Evolutionary conservation across 2,329 filamentous ascomycete genomes (phyloP).

Genomic region (Cercospora brassicicola): DNA sequence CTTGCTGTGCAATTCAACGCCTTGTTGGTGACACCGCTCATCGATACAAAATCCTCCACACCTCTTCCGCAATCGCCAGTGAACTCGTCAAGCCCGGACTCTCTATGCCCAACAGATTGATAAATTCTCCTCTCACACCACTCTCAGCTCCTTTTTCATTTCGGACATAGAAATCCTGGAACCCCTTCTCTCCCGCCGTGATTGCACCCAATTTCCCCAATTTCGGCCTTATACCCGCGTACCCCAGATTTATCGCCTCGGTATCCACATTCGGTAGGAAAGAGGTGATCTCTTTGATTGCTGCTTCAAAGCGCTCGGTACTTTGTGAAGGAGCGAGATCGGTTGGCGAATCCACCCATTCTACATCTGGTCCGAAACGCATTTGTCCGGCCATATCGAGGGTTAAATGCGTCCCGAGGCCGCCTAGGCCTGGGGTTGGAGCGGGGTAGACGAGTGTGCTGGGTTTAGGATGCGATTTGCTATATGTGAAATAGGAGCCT

Average conservation of each 20-base stretch:
- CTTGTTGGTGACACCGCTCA: background rate
- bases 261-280: slow-evolving; percentile 76
- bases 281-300: slow-evolving; percentile 70
- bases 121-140: slow-evolving; percentile 61
- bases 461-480: slow-evolving; percentile 63
- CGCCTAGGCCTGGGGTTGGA: slow-evolving; percentile 75
- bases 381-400: slow-evolving; percentile 81
- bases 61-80: slow-evolving; percentile 80
- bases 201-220: slow-evolving; percentile 64
- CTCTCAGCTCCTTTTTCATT: slow-evolving; percentile 75
- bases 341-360: slow-evolving; percentile 75
- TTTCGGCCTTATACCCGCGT: slow-evolving; percentile 90
- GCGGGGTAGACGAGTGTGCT: slow-evolving; percentile 82
- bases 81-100: slow-evolving; percentile 86
- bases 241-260: slow-evolving; percentile 70
- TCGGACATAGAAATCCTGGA: slow-evolving; percentile 80
- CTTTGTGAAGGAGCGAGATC: slow-evolving; percentile 66
- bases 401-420: slow-evolving; percentile 89
- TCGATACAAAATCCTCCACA: slow-evolving; percentile 58
- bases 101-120: slow-evolving; percentile 90
- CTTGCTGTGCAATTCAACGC: background rate
- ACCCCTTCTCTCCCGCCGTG: slow-evolving; percentile 61
- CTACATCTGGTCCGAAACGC: slow-evolving; percentile 90
- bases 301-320: slow-evolving; percentile 61
- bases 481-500: slow-evolving; percentile 91